phyloP scores from a whole-genome alignment of 768 basidiomycete species.

The Termitomyces sp. region DNA sequence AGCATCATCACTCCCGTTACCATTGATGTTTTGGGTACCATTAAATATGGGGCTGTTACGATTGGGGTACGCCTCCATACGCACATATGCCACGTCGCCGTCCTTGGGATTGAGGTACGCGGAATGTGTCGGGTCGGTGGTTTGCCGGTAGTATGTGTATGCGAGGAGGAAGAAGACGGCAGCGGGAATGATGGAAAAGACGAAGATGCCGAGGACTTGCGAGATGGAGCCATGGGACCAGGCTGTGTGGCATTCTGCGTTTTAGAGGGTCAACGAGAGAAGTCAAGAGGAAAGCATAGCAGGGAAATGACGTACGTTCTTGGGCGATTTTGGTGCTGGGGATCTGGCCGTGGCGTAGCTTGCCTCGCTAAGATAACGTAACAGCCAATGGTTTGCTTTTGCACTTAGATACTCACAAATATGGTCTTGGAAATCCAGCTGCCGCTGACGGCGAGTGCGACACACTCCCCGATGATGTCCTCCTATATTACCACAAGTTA shows the following conservation, averaged over 20 bases:
- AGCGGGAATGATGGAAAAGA: constrained; percentile 38
- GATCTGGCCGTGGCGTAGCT: constrained; percentile 29
- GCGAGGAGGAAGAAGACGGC: constrained; percentile 34
- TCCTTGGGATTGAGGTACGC: constrained; percentile 27
- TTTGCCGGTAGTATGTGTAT: constrained; percentile 40
- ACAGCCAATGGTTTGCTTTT: not conserved
- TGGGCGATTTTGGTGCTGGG: constrained; percentile 28
- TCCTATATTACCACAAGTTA: constrained; percentile 22
- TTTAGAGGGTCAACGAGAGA: not conserved
- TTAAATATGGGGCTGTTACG: not conserved
- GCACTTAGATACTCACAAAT: constrained; percentile 28
- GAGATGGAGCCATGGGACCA: constrained; percentile 38
- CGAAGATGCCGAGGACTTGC: constrained; percentile 35
- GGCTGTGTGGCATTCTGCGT: constrained; percentile 35
- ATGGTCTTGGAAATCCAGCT: constrained; percentile 34
- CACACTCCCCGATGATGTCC: constrained; percentile 37
- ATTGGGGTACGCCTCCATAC: constrained; percentile 13
- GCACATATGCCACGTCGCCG: constrained; percentile 9
- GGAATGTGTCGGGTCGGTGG: constrained; percentile 35
- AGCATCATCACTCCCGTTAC: not conserved
- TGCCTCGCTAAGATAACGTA: constrained; percentile 25
- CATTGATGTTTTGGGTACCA: not conserved
- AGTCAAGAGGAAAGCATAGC: not conserved
- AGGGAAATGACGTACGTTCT: constrained; percentile 29
- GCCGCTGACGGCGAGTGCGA: constrained; percentile 31